Base-by-base conservation (phyloP, 345 rosid genomes). In the Physaria fendleri region DNA sequence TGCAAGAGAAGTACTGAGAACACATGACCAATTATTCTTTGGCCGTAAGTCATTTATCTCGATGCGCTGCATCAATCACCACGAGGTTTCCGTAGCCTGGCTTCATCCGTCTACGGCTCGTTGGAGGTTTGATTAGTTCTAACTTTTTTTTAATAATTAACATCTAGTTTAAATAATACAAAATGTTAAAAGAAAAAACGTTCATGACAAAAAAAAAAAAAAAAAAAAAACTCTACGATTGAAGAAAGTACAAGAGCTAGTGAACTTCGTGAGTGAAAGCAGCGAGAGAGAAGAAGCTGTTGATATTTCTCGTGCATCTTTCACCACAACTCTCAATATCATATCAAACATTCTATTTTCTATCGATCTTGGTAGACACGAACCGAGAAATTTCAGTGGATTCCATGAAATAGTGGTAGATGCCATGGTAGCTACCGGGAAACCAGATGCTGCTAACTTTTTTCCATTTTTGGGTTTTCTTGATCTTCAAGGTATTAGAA, bases 21-120 rank as follows among this genome's bases (percentile, higher is more conserved):
- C 73, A 7, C 71, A 79, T 12, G 82, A 79, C 23, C 69, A 63
- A 30, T 16, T 64, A 33, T 20, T 58, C 52, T 70, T 62, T 2
- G 65, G 64, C 47, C 44, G 82, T 22, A 40, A 7, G 0, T 51
- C 3, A 67, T 47, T 4, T 49, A 70, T 1, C n/a, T 54, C 66
- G 2, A 11, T 69, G 8, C 50, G 53, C 7, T 51, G 67, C 15
- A 17, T 10, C 1, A 23, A 64, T 35, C 71, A 77, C 60, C 54
- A 79, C 40, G 22, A 64, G 0, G 8, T 29, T 30, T 63, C 78
- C 0, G 3, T 75, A 3, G 71, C 46, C 5, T 71, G 75, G 74
- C 52, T 70, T 12, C 73, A 43, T 56, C 69, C 69, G 0, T 63
- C 69, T 2, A 23, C 63, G 38, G 40, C 61, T 49, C 23, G 20